Evolutionary conservation across 768 basidiomycete genomes (phyloP).

Genomic region (Mycena haematopus): DNA sequence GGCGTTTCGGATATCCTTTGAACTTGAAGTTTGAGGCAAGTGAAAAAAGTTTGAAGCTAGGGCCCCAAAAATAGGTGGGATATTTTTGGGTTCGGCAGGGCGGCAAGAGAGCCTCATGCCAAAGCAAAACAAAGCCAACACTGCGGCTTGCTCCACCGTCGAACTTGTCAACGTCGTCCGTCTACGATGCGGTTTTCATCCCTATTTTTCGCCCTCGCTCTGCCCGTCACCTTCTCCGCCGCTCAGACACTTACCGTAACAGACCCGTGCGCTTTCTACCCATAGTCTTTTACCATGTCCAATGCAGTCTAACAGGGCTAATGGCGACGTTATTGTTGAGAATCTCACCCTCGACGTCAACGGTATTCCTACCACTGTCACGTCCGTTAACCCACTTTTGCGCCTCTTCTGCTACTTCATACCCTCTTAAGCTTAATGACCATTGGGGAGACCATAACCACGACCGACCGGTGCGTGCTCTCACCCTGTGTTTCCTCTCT

Average conservation of each 20-base stretch:
- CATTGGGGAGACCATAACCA: constrained; percentile 6
- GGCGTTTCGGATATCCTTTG: no score
- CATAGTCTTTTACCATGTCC: not conserved
- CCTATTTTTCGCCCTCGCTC: constrained; percentile 12
- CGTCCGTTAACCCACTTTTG: constrained; percentile 10
- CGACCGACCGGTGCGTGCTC: constrained; percentile 12
- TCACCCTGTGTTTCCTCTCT: not conserved
- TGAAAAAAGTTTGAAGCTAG: no score
- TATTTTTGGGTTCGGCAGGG: no score
- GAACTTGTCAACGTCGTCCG: no score
- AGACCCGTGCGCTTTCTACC: constrained; percentile 16
- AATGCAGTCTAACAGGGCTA: constrained; percentile 1
- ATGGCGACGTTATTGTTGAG: constrained; percentile 15
- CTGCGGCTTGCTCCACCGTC: not conserved
- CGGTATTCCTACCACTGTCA: constrained; percentile 20
- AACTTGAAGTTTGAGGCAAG: no score
- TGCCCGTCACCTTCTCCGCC: constrained; percentile 11
- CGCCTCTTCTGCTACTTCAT: constrained; percentile 8
- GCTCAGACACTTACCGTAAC: constrained; percentile 19
- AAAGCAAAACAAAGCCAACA: no score
- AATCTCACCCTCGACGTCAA: not conserved
- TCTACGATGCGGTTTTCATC: constrained; percentile 1
- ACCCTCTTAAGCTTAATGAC: not conserved
- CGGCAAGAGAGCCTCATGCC: no score
- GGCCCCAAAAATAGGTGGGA: no score